Percentiles rank a stretch among this genome's conserved stretches.
Evolutionary conservation across 192 early-diverging fungal species (phyloP).

Genomic region (Backusella sp.): DNA sequence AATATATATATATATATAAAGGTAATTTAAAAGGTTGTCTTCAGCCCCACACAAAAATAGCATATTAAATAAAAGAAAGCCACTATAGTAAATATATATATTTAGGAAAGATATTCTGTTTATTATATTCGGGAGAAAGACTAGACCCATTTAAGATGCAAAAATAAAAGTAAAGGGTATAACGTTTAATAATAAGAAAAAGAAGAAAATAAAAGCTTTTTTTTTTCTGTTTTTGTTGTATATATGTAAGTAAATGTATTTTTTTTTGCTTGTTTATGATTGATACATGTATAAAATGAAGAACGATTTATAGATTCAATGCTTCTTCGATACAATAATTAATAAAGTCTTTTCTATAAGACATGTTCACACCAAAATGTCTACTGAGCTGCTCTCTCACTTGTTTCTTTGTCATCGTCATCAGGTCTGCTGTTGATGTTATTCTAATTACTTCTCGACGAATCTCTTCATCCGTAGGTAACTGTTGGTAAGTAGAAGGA

Average conservation of each 20-base stretch:
- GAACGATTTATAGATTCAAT: neutral
- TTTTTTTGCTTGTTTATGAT: constrained; percentile 2
- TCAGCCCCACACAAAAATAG: neutral
- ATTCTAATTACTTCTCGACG: constrained; percentile 64
- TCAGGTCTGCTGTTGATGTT: constrained; percentile 82
- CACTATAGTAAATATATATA: neutral
- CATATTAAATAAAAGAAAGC: neutral
- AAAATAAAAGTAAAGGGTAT: neutral
- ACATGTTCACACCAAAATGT: constrained; percentile 65
- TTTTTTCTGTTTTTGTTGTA: constrained; percentile 1
- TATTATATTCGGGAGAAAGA: neutral
- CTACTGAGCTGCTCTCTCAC: constrained; percentile 62
- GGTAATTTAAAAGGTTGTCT: neutral
- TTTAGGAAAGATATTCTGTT: neutral
- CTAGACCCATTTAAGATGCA: neutral
- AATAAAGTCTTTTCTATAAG: constrained; percentile 64
- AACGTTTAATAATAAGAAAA: neutral
- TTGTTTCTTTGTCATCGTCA: constrained; percentile 96
- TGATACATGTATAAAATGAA: neutral
- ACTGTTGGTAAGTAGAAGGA: neutral
- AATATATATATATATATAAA: no score
- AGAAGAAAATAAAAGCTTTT: neutral
- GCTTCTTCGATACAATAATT: constrained; percentile 76
- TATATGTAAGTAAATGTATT: constrained; percentile 4
- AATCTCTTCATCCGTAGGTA: constrained; percentile 64